Base-by-base conservation (phyloP, 2,329 filamentous ascomycete species). In the Fusarium guadeloupense region DNA sequence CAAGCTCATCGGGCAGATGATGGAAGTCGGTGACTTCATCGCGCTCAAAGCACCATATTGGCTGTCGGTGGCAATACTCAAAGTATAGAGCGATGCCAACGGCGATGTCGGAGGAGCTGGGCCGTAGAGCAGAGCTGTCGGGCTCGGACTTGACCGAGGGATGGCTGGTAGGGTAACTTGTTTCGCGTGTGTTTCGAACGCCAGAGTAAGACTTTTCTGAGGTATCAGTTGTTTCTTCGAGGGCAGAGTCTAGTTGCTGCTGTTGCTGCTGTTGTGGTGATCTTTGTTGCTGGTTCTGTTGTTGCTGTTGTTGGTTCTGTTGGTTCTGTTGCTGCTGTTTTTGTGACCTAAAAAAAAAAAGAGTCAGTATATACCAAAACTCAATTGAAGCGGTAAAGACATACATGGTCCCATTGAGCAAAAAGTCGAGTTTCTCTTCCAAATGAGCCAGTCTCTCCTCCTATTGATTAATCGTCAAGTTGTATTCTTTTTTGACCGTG, bases 341-440 rank as follows among this genome's bases (percentile, higher is more conserved):
- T 5, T 30, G 28, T 26, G 28, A 30, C 28, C 28, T 30, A 12
- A 13, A 30, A 30, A 14, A 30, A 30, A 30, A 30, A 30, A 30
- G 5, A 12, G 26, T 28, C 12, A 28, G 26, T 12, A 12, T 28
- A 10, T 9, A 9, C 23, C 23, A 6, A 6, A 25, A 12, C 10
- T 28, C 26, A 28, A 12, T 28, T 9, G 26, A 12, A 12, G 12
- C 9, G 26, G 14, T 17, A 26, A 39, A 30, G 12, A 30, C 40
- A 39, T 72, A 74, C 71, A 73, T 67, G 67, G 70, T 76, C 48
- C 80, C 79, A 41, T 73, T 81, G 17, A 83, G 70, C 47, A 83
- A 73, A 54, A 79, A 77, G 69, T 83, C 80, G 40, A 83, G 75
- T 67, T 83, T 83, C 69, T 82, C 80, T 71, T 83, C 81, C 34